Base-by-base conservation (phyloP, 768 basidiomycete genomes). In the Boletales sp. region DNA sequence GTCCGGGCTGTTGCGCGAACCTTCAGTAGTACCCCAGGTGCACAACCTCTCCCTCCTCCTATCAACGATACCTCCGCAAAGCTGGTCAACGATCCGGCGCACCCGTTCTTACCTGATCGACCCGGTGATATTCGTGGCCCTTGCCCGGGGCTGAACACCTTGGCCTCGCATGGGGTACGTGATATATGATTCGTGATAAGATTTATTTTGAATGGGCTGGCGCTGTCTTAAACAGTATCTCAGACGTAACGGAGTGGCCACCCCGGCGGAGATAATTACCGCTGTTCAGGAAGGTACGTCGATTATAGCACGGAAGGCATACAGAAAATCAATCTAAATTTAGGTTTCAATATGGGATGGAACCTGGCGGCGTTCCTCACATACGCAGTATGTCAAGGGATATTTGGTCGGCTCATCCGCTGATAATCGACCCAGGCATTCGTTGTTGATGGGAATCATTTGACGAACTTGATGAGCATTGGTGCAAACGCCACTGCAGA, bases 391-490 rank as follows among this genome's bases (percentile, higher is more conserved):
- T 41, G 45, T 48, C 32, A 5, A 9, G 36, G n/a, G 8, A 4
- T 30, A 13, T 35, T 11, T n/a, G 39, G 10, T 4, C 21, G 5
- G 24, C 41, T 58, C 17, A 64, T 27, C 1, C 1, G 41, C n/a
- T 30, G 7, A 39, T 39, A 21, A 11, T 14, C 11, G 37, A 43
- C 24, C n/a, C 31, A 63, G 60, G 49, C 62, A 31, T 63, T 63
- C n/a, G 1, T 63, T 24, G 62, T 63, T 8, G 62, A 63, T 13
- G 62, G 62, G 3, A 63, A 64, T n/a, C 62, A 61, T 18, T 38
- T 63, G 50, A 63, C 61, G n/a, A 62, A 62, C 24, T 52, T 62
- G 53, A 62, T 62, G 62, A 51, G 47, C 40, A 62, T 62, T 15
- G 61, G 59, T 38, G 56, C 59, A 43, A 63, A 63, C 15, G 47